A percentile compares a stretch with the other conserved stretches of the same genome.
Conservation (phyloP, 257 asterid species). For the Penstemon eatonii region DNA sequence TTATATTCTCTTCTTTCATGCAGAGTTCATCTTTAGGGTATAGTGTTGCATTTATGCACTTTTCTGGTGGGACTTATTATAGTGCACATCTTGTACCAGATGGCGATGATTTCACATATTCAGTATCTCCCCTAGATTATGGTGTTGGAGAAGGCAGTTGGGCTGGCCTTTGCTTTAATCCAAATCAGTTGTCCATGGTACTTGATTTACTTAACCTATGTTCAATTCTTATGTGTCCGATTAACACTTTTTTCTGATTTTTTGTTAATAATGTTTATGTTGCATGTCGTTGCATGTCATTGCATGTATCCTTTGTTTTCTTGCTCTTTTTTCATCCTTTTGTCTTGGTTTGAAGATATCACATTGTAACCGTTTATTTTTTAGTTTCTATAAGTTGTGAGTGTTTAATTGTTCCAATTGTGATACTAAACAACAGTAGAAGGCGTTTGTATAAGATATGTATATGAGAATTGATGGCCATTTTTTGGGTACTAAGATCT, state of each 20-base stretch:
- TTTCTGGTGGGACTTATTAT: conserved; percentile 16
- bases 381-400: neutral
- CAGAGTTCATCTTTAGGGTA: conserved; percentile 6
- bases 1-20: neutral
- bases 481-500: neutral
- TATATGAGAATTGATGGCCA: neutral
- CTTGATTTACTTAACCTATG: conserved; percentile 17
- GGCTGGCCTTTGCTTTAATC: conserved; percentile 89
- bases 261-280: neutral
- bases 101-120: conserved; percentile 60
- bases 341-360: conserved; percentile 16
- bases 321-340: conserved; percentile 9
- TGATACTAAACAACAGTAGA: neutral
- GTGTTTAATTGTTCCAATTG: neutral
- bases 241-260: conserved; percentile 6
- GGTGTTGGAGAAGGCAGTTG: conserved; percentile 96
- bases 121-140: conserved; percentile 75
- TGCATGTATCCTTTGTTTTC: neutral
- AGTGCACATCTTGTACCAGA: conserved; percentile 37
- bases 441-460: neutral
- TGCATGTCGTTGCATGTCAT: conserved; percentile 16
- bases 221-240: neutral
- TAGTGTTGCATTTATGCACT: neutral
- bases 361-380: neutral
- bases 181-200: conserved; percentile 80